Evolutionary conservation across 257 asterid species (phyloP), one percentile per base, ranked within the genome.

Genomic region (Thymus quinquecostatus): DNA sequence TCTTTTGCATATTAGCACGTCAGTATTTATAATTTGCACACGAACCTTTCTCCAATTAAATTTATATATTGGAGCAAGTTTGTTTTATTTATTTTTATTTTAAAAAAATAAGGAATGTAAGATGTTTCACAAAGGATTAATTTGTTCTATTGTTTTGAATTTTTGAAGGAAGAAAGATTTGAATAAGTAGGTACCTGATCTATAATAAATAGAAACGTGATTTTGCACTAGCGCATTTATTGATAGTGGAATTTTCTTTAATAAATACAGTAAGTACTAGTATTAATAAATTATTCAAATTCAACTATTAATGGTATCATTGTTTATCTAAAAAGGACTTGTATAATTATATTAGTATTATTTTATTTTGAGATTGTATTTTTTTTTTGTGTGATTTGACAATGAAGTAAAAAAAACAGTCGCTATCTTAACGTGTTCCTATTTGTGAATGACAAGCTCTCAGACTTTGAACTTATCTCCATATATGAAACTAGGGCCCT

Each of bases 201-300:
- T 60, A 63, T 63, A 63, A 43, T 63, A 63, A 63, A 63, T 44
- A 63, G 68, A 63, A 41, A 63, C n/a, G 54, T 41, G 53, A 21
- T 4, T 63, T 43, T 43, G 38, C 28, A 10, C 27, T 10, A 58
- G 9, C 28, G 40, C 49, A 63, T 43, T 63, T 27, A 63, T 27
- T 41, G 53, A 44, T 43, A 41, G 9, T 27, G 38, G 53, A 40
- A 34, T 34, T 51, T 50, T 2, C 21, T 10, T 67, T 36, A 50
- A 51, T 63, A 28, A 43, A 63, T 63, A 55, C 54, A 21, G 21
- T 21, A 21, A 21, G 21, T 21, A 21, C 21, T 21, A 21, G 21
- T 21, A 21, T 21, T 21, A 21, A 21, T 21, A 21, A 38, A 38
- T 36, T 36, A 4, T 36, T 36, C 3, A 36, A 36, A 4, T 38